Conservation (phyloP, 1,284 basidiomycete species). For the Boletellus sp. region DNA sequence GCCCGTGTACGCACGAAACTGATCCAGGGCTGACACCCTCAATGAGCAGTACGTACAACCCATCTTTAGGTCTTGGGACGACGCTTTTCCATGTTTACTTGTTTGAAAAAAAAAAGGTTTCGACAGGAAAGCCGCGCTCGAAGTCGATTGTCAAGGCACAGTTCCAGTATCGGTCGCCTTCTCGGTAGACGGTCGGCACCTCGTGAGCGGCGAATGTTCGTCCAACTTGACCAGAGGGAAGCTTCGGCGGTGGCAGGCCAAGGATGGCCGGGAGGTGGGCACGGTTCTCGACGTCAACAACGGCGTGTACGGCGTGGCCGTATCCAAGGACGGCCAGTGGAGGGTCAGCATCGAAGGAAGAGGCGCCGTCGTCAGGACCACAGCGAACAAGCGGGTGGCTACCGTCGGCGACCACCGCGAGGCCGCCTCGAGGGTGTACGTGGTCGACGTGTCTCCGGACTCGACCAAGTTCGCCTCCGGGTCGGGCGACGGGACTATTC, state of each 20-base stretch:
- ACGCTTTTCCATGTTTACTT: not conserved
- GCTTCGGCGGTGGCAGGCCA: constrained; percentile 1
- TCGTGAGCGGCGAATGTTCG: constrained; percentile 4
- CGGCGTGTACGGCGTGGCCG: not conserved
- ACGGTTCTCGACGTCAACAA: constrained; percentile 1
- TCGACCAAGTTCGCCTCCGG: constrained; percentile 2
- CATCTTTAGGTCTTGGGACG: no score
- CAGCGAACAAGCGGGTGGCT: not conserved
- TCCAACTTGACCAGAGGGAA: constrained; percentile 2
- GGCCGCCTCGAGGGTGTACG: not conserved
- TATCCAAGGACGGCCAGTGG: constrained; percentile 3
- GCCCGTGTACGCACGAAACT: no score
- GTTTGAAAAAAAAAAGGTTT: not conserved
- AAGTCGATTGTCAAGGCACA: constrained; percentile 2
- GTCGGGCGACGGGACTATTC: constrained; percentile 1
- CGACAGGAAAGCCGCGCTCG: not conserved
- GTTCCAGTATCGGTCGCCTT: not conserved
- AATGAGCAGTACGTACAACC: no score
- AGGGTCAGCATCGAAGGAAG: not conserved
- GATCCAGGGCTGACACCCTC: no score
- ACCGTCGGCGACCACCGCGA: constrained; percentile 1
- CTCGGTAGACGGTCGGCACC: not conserved
- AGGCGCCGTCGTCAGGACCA: not conserved
- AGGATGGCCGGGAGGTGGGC: not conserved
- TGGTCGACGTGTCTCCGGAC: constrained; percentile 2